Evolutionary conservation across 345 rosid species (phyloP).

Genomic region (Aurinia saxatilis): DNA sequence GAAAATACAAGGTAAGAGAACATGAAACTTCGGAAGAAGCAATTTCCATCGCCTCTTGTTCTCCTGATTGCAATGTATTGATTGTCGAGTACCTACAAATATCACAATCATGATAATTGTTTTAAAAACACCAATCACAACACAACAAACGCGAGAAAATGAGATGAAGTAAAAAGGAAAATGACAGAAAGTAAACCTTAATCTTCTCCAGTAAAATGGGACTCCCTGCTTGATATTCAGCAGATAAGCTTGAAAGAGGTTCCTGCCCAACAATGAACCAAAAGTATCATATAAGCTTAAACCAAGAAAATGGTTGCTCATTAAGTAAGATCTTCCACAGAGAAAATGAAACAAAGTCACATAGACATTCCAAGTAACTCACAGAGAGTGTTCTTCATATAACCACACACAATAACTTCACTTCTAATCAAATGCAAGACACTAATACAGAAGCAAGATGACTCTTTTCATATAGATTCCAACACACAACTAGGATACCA

Average conservation of each 20-base stretch:
- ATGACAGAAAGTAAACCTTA: constrained; percentile 40
- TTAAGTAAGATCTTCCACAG: background rate
- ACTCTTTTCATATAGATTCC: background rate
- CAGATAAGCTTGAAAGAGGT: constrained; percentile 74
- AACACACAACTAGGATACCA: background rate
- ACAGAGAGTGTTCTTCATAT: background rate
- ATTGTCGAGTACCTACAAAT: constrained; percentile 54
- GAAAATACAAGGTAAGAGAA: constrained; percentile 83
- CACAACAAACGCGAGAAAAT: no score
- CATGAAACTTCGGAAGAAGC: constrained; percentile 97
- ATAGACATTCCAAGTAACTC: background rate
- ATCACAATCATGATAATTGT: background rate
- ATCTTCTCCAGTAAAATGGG: constrained; percentile 88
- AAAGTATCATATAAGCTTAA: background rate
- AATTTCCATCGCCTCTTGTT: constrained; percentile 97
- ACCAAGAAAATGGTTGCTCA: background rate
- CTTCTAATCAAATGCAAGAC: background rate
- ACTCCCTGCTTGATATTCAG: constrained; percentile 83
- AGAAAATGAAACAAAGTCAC: background rate
- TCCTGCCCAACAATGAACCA: constrained; percentile 47
- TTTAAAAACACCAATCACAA: background rate
- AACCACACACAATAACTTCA: background rate
- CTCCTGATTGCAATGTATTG: constrained; percentile 76
- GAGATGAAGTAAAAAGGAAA: background rate
- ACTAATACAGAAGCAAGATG: background rate